A percentile compares a stretch with the other conserved stretches of the same genome.
Evolutionary conservation across 2,329 filamentous ascomycete species (phyloP).

Genomic region (Colletotrichum lentis): DNA sequence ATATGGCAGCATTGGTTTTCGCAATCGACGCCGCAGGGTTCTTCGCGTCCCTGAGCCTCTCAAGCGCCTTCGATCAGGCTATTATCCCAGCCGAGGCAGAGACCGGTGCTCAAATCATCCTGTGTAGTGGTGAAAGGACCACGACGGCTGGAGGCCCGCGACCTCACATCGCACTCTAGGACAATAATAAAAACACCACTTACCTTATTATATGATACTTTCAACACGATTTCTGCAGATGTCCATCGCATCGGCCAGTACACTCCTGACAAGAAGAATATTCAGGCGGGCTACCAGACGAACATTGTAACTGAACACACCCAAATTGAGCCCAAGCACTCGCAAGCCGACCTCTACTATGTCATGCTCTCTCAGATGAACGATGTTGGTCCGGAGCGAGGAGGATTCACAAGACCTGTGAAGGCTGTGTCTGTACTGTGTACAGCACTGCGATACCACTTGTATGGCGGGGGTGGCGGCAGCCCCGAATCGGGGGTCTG

Average conservation of each 20-base stretch:
- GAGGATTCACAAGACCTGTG: too few species aligned
- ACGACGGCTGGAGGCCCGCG: background rate
- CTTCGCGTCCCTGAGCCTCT: background rate
- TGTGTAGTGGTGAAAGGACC: background rate
- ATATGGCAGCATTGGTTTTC: background rate
- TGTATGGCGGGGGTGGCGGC: too few species aligned
- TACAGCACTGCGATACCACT: too few species aligned
- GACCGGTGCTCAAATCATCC: background rate
- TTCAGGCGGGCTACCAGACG: background rate
- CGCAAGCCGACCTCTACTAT: background rate
- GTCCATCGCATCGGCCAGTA: background rate
- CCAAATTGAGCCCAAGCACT: background rate
- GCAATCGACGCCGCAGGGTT: background rate
- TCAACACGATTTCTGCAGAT: background rate
- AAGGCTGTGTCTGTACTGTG: too few species aligned
- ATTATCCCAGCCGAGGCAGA: background rate
- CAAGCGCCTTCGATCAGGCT: background rate
- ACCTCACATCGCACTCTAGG: background rate
- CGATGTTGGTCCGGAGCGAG: too few species aligned
- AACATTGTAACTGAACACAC: background rate
- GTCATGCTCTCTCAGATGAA: background rate
- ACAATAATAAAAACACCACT: background rate
- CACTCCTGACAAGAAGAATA: background rate
- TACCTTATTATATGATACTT: background rate
- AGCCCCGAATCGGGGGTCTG: too few species aligned